Evolutionary conservation across 2,329 filamentous ascomycete genomes (phyloP), one percentile per base, ranked within the genome.

Genomic region (Trichoderma sp.): DNA sequence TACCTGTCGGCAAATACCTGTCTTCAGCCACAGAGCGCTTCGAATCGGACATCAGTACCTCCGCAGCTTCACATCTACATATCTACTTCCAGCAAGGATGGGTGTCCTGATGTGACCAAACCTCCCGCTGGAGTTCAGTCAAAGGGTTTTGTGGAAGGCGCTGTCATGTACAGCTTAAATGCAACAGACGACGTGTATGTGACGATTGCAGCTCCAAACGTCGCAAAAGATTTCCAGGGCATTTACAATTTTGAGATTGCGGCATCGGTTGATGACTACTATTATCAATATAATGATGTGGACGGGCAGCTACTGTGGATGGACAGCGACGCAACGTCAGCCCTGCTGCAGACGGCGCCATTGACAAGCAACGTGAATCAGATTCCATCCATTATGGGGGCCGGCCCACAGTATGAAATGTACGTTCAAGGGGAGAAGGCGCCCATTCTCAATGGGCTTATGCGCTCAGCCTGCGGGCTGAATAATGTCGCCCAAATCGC

Each of bases 1-100:
- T 97, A 91, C 78, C 85, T 99, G 66, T 94, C 94, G 2, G 89
- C 94, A 54, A 98, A 94, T 73, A 94, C 92, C 1, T 99, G 96
- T 79, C 79, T 87, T 30, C 93, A 96, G 74, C 96, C 95, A 14
- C 77, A 80, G 24, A 82, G 84, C n/a, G 26, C 26, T 24, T 59
- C 32, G 30, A 63, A 24, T 34, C 34, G 1, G 59, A 34, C n/a
- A 70, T 72, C 58, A 16, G 21, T 1, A 24, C 86, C 91, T 14
- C 90, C 91, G 1, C 94, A 97, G 74, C 85, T 98, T 61, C 86
- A 87, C 14, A 81, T 98, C 11, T 97, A 91, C 75, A 83, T 97
- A 59, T 96, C 94, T 3, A 88, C 76, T n/a, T 76, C 77, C 5
- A 75, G 72, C 51, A 74, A 76, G 34, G 70, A 74, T 5, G 75